phyloP scores from a whole-genome alignment of 2,329 filamentous ascomycete species.

The Onygenales sp. region DNA sequence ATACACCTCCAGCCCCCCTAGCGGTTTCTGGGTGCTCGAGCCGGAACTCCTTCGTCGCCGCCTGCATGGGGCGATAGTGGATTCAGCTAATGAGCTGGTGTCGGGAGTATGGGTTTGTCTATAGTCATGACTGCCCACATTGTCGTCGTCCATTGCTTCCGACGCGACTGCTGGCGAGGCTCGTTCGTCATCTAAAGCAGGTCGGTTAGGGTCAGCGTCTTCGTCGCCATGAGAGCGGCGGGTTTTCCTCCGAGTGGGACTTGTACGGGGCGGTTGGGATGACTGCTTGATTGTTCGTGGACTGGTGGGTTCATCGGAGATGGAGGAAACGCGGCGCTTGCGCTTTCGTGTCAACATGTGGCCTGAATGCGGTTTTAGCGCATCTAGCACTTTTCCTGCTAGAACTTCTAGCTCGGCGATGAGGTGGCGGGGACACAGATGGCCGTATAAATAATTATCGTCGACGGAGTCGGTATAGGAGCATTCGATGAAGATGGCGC shows the following conservation, averaged over 20 bases:
- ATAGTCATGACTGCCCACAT: background rate
- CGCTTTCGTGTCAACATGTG: conserved; percentile 30
- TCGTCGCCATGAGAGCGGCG: background rate
- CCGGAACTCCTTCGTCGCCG: background rate
- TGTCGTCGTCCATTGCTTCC: background rate
- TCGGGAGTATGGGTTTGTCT: background rate
- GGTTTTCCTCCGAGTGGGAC: background rate
- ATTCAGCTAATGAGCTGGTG: background rate
- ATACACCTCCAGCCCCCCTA: conserved; percentile 68
- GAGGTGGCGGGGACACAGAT: conserved; percentile 74
- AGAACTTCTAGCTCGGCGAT: conserved; percentile 67
- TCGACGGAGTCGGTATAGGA: conserved; percentile 76
- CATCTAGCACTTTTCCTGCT: conserved; percentile 58
- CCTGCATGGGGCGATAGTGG: background rate
- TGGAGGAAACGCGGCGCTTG: conserved; percentile 23
- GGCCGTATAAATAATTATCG: conserved; percentile 74
- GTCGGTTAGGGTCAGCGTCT: too few relatives aligned
- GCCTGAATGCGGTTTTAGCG: conserved; percentile 28
- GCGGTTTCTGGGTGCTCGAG: conserved; percentile 27
- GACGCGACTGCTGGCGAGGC: background rate
- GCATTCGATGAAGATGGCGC: conserved; percentile 89
- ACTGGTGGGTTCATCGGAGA: conserved; percentile 2
- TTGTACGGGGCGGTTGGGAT: background rate
- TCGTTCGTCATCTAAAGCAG: background rate
- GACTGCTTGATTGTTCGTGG: background rate